phyloP scores from a whole-genome alignment of 345 rosid species.

The Erysimum cheiranthoides region DNA sequence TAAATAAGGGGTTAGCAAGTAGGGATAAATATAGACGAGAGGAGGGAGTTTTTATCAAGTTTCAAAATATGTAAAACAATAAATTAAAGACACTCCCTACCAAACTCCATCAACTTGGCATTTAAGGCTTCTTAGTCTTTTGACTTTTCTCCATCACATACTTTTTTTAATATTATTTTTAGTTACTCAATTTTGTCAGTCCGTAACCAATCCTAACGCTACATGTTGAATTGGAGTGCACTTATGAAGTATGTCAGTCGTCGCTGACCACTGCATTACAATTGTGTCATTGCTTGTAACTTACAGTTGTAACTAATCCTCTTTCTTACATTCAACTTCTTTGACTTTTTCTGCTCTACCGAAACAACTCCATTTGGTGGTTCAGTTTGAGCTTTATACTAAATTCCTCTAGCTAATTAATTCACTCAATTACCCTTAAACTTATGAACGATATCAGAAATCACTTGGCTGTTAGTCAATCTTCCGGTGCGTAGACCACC shows the following conservation, averaged over 20 bases:
- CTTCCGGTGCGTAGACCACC: constrained; percentile 5
- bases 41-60: constrained; percentile 21
- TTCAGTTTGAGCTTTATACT: constrained; percentile 23
- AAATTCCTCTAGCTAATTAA: neutral
- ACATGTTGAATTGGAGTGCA: constrained; percentile 34
- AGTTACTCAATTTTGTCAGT: constrained; percentile 36
- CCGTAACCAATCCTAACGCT: constrained; percentile 33
- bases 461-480: constrained; percentile 6
- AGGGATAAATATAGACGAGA: constrained; percentile 21
- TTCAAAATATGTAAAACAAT: constrained; percentile 23
- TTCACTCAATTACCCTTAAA: neutral
- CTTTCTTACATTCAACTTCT: constrained; percentile 24
- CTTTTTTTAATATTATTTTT: neutral
- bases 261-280: constrained; percentile 38
- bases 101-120: constrained; percentile 37
- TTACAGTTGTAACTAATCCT: constrained; percentile 33
- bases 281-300: constrained; percentile 27
- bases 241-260: constrained; percentile 27
- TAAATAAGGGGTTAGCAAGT: constrained; percentile 20
- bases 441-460: neutral
- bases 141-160: neutral
- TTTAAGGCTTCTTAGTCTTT: constrained; percentile 40
- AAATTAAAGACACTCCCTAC: constrained; percentile 37
- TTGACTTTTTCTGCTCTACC: constrained; percentile 32
- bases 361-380: constrained; percentile 11